Evolutionary conservation across 2,329 filamentous ascomycete genomes (phyloP), one percentile per base, ranked within the genome.

Genomic region (Teratosphaeria pseudoeucalypti): DNA sequence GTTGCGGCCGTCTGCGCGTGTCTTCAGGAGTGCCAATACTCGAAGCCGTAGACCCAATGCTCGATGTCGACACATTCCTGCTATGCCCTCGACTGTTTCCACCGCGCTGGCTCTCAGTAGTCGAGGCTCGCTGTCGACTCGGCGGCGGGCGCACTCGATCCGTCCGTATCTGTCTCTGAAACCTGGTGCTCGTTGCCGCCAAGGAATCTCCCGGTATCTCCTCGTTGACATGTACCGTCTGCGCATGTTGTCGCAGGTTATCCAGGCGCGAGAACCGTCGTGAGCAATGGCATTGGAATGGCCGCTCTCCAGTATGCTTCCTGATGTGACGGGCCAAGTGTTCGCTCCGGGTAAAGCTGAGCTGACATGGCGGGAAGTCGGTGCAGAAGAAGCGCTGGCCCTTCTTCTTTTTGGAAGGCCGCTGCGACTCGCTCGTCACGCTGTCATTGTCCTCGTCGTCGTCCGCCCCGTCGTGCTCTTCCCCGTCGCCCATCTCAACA

Each of bases 211-310:
- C 85, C 3, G 94, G 94, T 37, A 99, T 99, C 60, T 96, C 91
- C 73, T 97, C 94, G 72, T 97, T 96, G 60, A 95, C 89, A 72
- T 99, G 94, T 0, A 99, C 94, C 0, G 94, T 97, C 74, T 96
- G 92, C 53, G 94, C 94, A 79, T 99, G 94, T 72, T 99, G 94
- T 61, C 94, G 85, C 57, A 99, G 78, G 71, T 99, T 99, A 74
- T 99, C 92, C 54, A 97, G 82, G 55, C 92, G 85, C 10, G 94
- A 97, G 73, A 99, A 99, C 58, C 91, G 85, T 56, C 94, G 85
- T 2, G 88, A 90, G 74, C 94, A 99, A 74, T 97, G 94, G 67
- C 94, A 99, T 74, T 95, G 89, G 69, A 97, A 99, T 0, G 94
- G 94, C 32, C 94, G 86, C 77, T 99, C 94, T 57, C 94, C 94